phyloP scores from a whole-genome alignment of 2,329 filamentous ascomycete genomes.

The Thielaviopsis populi region DNA sequence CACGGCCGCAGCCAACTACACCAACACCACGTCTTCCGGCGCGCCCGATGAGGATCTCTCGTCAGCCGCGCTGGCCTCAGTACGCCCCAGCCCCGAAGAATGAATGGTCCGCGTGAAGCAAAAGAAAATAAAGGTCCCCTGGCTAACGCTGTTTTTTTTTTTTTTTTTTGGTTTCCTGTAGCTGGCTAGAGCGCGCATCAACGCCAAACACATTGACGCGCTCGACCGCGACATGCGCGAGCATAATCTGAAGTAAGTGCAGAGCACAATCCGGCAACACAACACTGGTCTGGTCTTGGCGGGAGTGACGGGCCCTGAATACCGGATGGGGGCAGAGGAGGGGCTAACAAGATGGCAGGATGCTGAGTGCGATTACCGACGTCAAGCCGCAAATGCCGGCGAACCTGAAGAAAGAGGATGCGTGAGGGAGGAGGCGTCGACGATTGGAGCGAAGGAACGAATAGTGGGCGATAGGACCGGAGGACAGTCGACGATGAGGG shows the following conservation, averaged over 20 bases:
- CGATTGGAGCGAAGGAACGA: too few relatives aligned
- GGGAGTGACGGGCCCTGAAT: too few relatives aligned
- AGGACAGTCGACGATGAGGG: not conserved
- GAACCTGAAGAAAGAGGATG: slow-evolving; percentile 8
- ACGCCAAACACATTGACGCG: slow-evolving; percentile 35
- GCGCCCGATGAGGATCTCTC: slow-evolving; percentile 46
- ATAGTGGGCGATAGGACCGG: not conserved
- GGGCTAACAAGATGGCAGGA: slow-evolving; percentile 1
- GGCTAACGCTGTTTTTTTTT: not conserved
- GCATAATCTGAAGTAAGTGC: slow-evolving; percentile 33
- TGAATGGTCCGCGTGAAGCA: not conserved
- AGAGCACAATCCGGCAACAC: too few relatives aligned
- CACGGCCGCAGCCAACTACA: slow-evolving; percentile 19
- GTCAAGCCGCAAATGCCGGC: slow-evolving; percentile 15
- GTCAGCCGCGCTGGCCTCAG: slow-evolving; percentile 51
- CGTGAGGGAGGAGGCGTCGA: not conserved
- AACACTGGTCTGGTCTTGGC: too few relatives aligned
- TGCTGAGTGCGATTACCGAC: slow-evolving; percentile 13
- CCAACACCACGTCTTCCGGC: slow-evolving; percentile 16
- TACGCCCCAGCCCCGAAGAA: slow-evolving; percentile 31
- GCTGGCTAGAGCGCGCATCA: slow-evolving; percentile 23
- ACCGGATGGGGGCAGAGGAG: too few relatives aligned
- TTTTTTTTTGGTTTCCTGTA: slow-evolving; percentile 6
- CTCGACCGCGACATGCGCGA: slow-evolving; percentile 43
- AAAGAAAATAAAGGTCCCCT: not conserved